A percentile compares a stretch with the other conserved stretches of the same genome.
Evolutionary conservation across 768 basidiomycete species (phyloP).

Genomic region (Infundibulicybe gibba): DNA sequence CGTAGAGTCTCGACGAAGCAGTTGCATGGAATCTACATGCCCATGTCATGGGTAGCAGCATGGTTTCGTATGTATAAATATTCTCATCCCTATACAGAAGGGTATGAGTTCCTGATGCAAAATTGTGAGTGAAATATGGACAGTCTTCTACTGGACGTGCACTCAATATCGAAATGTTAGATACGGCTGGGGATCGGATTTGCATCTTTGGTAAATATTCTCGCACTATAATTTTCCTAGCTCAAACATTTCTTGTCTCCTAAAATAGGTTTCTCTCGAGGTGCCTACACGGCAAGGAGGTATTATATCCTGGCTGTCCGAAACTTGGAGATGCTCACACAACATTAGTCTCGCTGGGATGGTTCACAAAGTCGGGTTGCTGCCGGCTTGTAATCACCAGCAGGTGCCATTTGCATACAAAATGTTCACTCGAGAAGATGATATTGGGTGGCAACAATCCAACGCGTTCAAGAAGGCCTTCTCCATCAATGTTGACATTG

Average conservation of each 20-base stretch:
- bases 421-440: conserved; percentile 43
- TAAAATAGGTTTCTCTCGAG: conserved; percentile 49
- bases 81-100: conserved; percentile 26
- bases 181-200: conserved; percentile 47
- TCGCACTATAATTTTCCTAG: not conserved
- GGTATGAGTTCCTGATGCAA: conserved; percentile 59
- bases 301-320: conserved; percentile 5
- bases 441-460: conserved; percentile 39
- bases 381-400: conserved; percentile 39
- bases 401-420: conserved; percentile 58
- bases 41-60: conserved; percentile 45
- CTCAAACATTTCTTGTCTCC: not conserved
- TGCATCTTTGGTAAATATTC: conserved; percentile 48
- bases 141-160: not conserved
- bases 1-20: conserved; percentile 34
- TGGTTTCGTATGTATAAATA: not conserved
- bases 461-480: conserved; percentile 48
- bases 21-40: conserved; percentile 45
- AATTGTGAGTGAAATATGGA: conserved; percentile 32
- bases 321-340: not conserved
- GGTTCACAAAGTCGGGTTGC: conserved; percentile 48
- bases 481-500: conserved; percentile 41
- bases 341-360: conserved; percentile 43
- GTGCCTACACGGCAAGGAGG: conserved; percentile 51
- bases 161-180: conserved; percentile 14